Conservation (phyloP, 192 early-diverging fungal genomes). For the Neocallimastix lanati region DNA sequence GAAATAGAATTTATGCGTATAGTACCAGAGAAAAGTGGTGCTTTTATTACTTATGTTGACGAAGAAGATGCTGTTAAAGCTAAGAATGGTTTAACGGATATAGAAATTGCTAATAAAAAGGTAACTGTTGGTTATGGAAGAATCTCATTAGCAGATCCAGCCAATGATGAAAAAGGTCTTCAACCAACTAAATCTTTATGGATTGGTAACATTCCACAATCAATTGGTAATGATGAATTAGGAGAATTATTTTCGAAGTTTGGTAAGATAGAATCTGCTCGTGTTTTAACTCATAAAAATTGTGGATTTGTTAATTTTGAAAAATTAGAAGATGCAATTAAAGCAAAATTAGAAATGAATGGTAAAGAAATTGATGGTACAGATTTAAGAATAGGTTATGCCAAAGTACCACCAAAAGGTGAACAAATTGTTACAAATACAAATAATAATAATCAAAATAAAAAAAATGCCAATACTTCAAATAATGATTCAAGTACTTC, state of each 20-base stretch:
- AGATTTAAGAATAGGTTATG: constrained; percentile 82
- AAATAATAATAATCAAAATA: not conserved
- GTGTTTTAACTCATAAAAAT: constrained; percentile 89
- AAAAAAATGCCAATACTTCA: constrained; percentile 1
- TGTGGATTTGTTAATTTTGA: constrained; percentile 98
- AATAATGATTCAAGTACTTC: constrained; percentile 9
- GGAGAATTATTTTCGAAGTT: constrained; percentile 55
- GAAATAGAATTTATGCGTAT: constrained; percentile 74
- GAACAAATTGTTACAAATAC: not conserved
- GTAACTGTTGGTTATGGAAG: constrained; percentile 70
- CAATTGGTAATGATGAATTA: constrained; percentile 51
- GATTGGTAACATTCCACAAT: constrained; percentile 86
- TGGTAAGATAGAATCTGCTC: constrained; percentile 81
- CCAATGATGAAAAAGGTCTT: not conserved
- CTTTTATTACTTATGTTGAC: constrained; percentile 74
- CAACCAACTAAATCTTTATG: constrained; percentile 30
- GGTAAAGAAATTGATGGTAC: constrained; percentile 70
- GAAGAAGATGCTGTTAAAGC: constrained; percentile 76
- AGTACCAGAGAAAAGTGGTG: constrained; percentile 87
- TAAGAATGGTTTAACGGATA: constrained; percentile 62
- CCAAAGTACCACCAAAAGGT: constrained; percentile 68
- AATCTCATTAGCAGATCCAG: constrained; percentile 25
- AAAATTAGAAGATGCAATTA: constrained; percentile 72
- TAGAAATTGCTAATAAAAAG: constrained; percentile 53
- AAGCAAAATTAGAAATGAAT: constrained; percentile 69